These are phyloP conservation scores for Arthrobotrys megalospora DNA, from an alignment of 2,329 filamentous ascomycete species.

Conservation along the genomic window DNA sequence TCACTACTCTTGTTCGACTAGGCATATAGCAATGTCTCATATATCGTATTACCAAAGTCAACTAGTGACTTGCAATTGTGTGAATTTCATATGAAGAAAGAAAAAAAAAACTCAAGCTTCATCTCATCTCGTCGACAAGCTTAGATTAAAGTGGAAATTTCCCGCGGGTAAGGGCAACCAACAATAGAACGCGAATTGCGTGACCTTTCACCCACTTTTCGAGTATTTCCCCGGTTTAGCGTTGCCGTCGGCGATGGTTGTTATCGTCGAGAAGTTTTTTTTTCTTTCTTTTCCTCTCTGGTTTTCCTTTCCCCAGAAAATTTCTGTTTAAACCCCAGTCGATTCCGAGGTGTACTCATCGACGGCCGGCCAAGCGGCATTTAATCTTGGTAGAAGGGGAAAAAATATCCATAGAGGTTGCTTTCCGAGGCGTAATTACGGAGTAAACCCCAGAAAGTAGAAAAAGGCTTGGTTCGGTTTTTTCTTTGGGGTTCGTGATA, in stretches of 20 bases:
- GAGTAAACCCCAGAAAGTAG: constrained; percentile 53
- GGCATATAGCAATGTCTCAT: constrained; percentile 10
- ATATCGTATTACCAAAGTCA: constrained; percentile 30
- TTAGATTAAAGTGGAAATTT: constrained; percentile 44
- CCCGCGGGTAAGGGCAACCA: constrained; percentile 32
- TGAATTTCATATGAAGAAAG: constrained; percentile 4
- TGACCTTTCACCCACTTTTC: constrained; percentile 42
- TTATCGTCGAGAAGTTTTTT: neutral
- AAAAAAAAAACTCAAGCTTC: constrained; percentile 9
- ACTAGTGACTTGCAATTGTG: neutral
- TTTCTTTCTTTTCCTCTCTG: constrained; percentile 8
- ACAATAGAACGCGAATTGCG: constrained; percentile 35
- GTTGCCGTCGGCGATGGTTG: constrained; percentile 11
- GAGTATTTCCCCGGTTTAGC: constrained; percentile 53
- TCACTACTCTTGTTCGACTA: constrained; percentile 19
- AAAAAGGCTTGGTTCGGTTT: constrained; percentile 26
- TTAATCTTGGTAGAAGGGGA: constrained; percentile 56
- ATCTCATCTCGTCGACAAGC: constrained; percentile 34
- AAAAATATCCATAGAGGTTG: constrained; percentile 16
- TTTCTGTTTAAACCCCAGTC: constrained; percentile 23
- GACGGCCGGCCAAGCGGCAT: constrained; percentile 42
- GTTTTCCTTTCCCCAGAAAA: constrained; percentile 49
- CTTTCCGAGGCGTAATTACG: constrained; percentile 19
- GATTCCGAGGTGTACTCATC: neutral
- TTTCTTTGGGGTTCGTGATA: constrained; percentile 15